Evolutionary conservation across 2,329 filamentous ascomycete genomes (phyloP).

Genomic region (Fusarium haematococcum): DNA sequence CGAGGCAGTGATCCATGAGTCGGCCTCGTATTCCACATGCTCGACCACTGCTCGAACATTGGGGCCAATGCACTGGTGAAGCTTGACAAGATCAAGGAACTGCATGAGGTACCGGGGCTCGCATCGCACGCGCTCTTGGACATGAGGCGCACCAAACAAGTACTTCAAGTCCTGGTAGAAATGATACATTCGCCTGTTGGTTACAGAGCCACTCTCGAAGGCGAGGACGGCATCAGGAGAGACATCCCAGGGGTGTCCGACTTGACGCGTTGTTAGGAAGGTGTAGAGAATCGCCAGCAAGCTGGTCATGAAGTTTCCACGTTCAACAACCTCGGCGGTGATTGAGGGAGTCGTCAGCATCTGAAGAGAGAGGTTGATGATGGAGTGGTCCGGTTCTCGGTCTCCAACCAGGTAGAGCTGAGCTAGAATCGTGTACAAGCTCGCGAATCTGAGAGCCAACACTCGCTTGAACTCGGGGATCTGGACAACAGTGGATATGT

Average conservation of each 20-base stretch:
- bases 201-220: conserved; percentile 94
- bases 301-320: conserved; percentile 95
- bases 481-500: conserved; percentile 95
- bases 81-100: conserved; percentile 93
- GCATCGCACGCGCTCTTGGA: conserved; percentile 84
- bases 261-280: conserved; percentile 94
- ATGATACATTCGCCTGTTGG: conserved; percentile 95
- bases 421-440: conserved; percentile 91
- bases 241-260: conserved; percentile 92
- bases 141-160: conserved; percentile 87
- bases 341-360: conserved; percentile 98
- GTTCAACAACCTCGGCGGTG: conserved; percentile 92
- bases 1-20: conserved; percentile 97
- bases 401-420: conserved; percentile 97
- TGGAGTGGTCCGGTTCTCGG: conserved; percentile 95
- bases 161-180: conserved; percentile 97
- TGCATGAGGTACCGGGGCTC: conserved; percentile 92
- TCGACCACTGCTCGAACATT: conserved; percentile 92
- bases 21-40: conserved; percentile 97
- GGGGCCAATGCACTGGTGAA: conserved; percentile 97
- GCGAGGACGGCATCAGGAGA: conserved; percentile 87
- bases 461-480: conserved; percentile 97
- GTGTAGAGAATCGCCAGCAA: conserved; percentile 97
- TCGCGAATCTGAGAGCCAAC: conserved; percentile 91
- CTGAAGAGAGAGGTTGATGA: conserved; percentile 96